phyloP scores from a whole-genome alignment of 176 grass and related monocot genomes.

The Eragrostis curvula region DNA sequence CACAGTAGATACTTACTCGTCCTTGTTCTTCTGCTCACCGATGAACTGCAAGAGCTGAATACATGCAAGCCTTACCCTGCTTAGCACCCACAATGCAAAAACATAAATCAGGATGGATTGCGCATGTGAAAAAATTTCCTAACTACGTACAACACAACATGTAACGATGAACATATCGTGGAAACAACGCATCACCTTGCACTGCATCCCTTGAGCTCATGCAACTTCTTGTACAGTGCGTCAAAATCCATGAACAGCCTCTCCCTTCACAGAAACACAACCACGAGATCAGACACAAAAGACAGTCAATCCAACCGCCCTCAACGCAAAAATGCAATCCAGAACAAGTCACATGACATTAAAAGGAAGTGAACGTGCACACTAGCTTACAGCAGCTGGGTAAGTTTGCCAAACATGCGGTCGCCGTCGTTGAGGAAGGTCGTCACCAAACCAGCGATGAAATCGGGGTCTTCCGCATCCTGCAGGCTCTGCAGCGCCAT shows the following conservation, averaged over 20 bases:
- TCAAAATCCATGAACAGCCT: conserved; percentile 58
- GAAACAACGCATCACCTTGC: conserved; percentile 45
- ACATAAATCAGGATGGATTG: conserved; percentile 30
- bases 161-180: neutral
- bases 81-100: conserved; percentile 67
- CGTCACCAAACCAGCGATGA: too few species aligned
- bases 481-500: conserved; percentile 63
- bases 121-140: conserved; percentile 2
- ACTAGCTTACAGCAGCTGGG: too few species aligned
- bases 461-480: too few species aligned
- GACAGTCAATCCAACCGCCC: neutral
- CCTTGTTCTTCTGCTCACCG: conserved; percentile 55
- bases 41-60: too few species aligned
- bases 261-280: conserved; percentile 40
- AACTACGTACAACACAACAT: neutral
- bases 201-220: conserved; percentile 74
- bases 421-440: too few species aligned
- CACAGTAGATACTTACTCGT: conserved; percentile 46
- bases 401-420: too few species aligned
- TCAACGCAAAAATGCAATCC: neutral
- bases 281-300: conserved; percentile 10
- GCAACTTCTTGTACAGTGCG: too few species aligned
- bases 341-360: neutral
- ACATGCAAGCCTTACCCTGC: conserved; percentile 59
- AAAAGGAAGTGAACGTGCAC: neutral